Evolutionary conservation across 257 asterid species (phyloP).

Genomic region (Eustoma russellianum): DNA sequence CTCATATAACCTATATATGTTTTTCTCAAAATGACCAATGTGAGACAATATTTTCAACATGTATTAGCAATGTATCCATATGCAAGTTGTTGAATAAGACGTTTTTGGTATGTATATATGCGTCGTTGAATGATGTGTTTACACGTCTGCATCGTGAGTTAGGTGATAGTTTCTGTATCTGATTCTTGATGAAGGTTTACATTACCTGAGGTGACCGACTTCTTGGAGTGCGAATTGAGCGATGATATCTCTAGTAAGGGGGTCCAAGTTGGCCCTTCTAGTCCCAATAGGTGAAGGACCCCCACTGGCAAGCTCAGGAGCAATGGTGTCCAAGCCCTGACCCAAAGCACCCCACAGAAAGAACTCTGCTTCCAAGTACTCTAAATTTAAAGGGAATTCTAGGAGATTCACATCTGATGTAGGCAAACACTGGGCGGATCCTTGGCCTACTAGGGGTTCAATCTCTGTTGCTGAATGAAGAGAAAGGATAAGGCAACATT

Average conservation of each 20-base stretch:
- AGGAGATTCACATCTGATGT: conserved; percentile 36
- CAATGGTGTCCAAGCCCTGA: conserved; percentile 43
- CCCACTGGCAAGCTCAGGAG: conserved; percentile 40
- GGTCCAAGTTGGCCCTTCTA: conserved; percentile 39
- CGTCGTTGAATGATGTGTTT: background rate
- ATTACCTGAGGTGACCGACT: conserved; percentile 78
- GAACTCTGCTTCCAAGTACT: conserved; percentile 79
- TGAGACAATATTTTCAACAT: too few species aligned
- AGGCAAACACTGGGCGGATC: conserved; percentile 6
- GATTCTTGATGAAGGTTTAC: background rate
- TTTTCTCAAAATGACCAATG: too few species aligned
- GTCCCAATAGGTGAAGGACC: conserved; percentile 70
- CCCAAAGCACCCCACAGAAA: conserved; percentile 64
- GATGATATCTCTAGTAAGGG: conserved; percentile 37
- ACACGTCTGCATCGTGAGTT: background rate
- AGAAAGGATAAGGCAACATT: too few species aligned
- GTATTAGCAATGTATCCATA: too few species aligned
- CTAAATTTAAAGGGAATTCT: conserved; percentile 70
- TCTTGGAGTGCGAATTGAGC: conserved; percentile 80
- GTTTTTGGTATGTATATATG: too few species aligned
- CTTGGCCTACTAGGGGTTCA: too few species aligned
- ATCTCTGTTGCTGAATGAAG: conserved; percentile 18
- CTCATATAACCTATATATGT: too few species aligned
- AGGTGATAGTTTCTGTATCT: background rate
- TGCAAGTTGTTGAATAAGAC: background rate